A percentile compares a stretch with the other conserved stretches of the same genome.
phyloP scores from a whole-genome alignment of 345 rosid genomes.

The Camelina hispida region DNA sequence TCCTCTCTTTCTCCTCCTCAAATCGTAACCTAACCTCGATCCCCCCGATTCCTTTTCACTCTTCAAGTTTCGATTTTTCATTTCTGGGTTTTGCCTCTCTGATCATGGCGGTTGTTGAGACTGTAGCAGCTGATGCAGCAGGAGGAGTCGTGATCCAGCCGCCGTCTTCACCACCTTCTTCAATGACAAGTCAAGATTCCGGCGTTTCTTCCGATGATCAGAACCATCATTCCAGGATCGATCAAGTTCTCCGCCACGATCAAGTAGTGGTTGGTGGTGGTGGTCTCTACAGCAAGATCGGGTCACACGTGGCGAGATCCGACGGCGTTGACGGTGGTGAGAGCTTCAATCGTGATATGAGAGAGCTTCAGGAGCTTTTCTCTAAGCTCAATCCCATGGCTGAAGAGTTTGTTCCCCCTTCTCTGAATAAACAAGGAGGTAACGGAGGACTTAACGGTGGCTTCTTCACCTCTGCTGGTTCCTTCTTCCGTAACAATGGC shows the following conservation, averaged over 20 bases:
- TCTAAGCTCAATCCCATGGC: conserved; percentile 97
- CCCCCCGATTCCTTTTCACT: conserved; percentile 5
- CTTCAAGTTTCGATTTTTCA: background rate
- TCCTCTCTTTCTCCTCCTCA: conserved; percentile 39
- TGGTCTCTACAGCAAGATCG: conserved; percentile 51
- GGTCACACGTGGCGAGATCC: conserved; percentile 46
- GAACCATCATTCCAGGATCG: conserved; percentile 47
- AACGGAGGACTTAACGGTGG: conserved; percentile 48
- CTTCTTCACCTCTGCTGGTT: conserved; percentile 48
- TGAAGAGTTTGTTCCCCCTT: conserved; percentile 91
- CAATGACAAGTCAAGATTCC: conserved; percentile 51
- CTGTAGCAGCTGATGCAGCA: conserved; percentile 44
- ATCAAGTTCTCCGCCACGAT: conserved; percentile 39
- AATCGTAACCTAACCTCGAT: conserved; percentile 34
- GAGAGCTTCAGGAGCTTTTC: conserved; percentile 85
- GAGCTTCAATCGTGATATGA: conserved; percentile 65
- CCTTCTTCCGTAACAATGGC: conserved; percentile 40
- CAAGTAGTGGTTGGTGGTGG: conserved; percentile 26
- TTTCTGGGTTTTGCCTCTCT: conserved; percentile 11
- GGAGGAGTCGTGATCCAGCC: conserved; percentile 47
- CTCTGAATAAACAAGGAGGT: conserved; percentile 51
- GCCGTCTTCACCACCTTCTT: conserved; percentile 42
- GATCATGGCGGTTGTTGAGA: conserved; percentile 80
- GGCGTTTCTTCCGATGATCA: conserved; percentile 54
- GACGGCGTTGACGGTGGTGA: conserved; percentile 54